Conservation (phyloP, 208 protist species). For the Ichthyophonus hoferi region DNA sequence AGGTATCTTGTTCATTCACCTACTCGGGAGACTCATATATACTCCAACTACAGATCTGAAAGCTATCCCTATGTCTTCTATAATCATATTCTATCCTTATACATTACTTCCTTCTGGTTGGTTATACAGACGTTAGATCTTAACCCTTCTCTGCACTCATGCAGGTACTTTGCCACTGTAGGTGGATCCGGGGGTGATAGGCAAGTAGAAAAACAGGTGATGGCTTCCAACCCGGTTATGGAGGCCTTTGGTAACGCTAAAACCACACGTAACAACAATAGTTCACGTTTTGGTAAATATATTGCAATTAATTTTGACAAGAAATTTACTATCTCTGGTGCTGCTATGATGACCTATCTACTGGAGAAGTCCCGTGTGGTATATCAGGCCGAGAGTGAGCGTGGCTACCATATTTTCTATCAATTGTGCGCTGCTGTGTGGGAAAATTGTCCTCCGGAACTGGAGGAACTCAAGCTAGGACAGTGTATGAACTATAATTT, state of each 20-base stretch:
- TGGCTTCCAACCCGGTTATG: constrained; percentile 70
- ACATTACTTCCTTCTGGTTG: too few species aligned
- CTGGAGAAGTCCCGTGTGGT: constrained; percentile 48
- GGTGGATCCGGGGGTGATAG: constrained; percentile 27
- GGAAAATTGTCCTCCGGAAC: constrained; percentile 1
- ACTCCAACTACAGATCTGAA: too few species aligned
- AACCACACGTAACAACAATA: constrained; percentile 77
- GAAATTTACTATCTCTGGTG: constrained; percentile 39
- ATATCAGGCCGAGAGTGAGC: constrained; percentile 56
- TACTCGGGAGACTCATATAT: too few species aligned
- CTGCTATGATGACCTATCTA: constrained; percentile 49
- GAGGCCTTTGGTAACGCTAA: constrained; percentile 83
- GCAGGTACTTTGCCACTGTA: constrained; percentile 42
- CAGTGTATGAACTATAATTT: constrained; percentile 13
- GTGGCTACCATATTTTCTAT: constrained; percentile 81
- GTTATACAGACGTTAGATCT: too few species aligned
- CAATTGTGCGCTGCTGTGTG: constrained; percentile 52
- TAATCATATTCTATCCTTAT: too few species aligned
- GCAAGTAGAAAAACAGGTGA: constrained; percentile 54
- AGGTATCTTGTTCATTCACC: too few species aligned
- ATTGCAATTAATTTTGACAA: constrained; percentile 57
- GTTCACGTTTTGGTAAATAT: constrained; percentile 76
- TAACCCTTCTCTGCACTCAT: background rate
- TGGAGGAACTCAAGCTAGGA: constrained; percentile 25
- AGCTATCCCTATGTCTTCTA: too few species aligned